Percentiles rank a stretch among this genome's conserved stretches.
These are phyloP conservation scores for Erysimum cheiranthoides DNA, from an alignment of 345 rosid species.

Conservation along the genomic window DNA sequence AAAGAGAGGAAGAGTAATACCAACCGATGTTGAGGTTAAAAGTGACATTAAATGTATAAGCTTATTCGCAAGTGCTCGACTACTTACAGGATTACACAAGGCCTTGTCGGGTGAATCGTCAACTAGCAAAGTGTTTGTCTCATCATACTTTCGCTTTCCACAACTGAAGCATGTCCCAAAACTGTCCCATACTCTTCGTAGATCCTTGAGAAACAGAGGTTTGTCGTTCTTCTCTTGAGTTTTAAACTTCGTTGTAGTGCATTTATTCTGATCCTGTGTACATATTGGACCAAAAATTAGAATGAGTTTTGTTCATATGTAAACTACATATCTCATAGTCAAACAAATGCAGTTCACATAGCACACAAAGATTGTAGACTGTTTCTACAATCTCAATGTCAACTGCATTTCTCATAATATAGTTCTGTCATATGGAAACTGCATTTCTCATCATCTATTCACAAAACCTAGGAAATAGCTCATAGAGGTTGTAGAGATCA, in stretches of 20 bases:
- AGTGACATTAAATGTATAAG: slow-evolving; percentile 23
- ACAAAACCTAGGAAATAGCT: background rate
- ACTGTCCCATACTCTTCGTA: slow-evolving; percentile 68
- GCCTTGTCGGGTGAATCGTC: slow-evolving; percentile 95
- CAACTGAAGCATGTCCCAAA: slow-evolving; percentile 55
- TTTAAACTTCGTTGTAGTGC: slow-evolving; percentile 58
- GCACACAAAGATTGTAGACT: slow-evolving; percentile 1
- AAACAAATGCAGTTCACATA: slow-evolving; percentile 13
- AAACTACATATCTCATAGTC: slow-evolving; percentile 1
- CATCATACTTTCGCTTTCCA: slow-evolving; percentile 64
- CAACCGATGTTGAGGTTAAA: slow-evolving; percentile 2
- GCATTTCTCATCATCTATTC: slow-evolving; percentile 2
- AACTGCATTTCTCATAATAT: slow-evolving; percentile 1
- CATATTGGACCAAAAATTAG: slow-evolving; percentile 6
- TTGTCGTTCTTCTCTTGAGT: slow-evolving; percentile 63
- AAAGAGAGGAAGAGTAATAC: slow-evolving; percentile 23
- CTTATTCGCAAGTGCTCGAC: background rate
- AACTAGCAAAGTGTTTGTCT: slow-evolving; percentile 75
- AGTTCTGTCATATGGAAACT: background rate
- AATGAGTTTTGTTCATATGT: slow-evolving; percentile 5
- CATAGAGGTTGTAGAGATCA: slow-evolving; percentile 9
- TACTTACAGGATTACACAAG: slow-evolving; percentile 77
- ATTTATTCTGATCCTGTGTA: slow-evolving; percentile 61
- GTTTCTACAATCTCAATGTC: background rate
- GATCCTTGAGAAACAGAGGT: slow-evolving; percentile 79